A percentile compares a stretch with the other conserved stretches of the same genome.
Evolutionary conservation across 208 protist species (phyloP).

Genomic region (Tetramitus jugosus): DNA sequence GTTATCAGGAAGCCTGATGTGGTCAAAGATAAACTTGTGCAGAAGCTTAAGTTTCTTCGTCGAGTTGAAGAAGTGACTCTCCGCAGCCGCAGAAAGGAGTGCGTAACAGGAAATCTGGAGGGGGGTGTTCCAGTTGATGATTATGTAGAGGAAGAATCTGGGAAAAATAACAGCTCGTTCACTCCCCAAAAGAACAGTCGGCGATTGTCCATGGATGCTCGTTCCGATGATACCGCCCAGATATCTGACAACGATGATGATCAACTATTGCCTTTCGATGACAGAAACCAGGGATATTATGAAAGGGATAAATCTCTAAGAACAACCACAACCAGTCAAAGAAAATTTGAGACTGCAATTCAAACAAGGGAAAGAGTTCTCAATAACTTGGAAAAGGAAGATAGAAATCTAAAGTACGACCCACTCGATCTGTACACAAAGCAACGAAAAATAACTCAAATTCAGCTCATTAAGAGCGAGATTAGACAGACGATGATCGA

Average conservation of each 20-base stretch:
- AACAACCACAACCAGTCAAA: neutral
- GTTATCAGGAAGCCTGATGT: constrained; percentile 48
- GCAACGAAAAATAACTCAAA: constrained; percentile 9
- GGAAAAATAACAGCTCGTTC: neutral
- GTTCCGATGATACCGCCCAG: neutral
- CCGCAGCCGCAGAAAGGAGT: neutral
- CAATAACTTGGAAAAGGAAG: neutral
- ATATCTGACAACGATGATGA: neutral
- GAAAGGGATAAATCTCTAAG: neutral
- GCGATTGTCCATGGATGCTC: neutral
- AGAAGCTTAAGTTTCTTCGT: constrained; percentile 65
- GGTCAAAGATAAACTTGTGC: constrained; percentile 40
- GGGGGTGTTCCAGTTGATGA: neutral
- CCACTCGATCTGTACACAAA: neutral
- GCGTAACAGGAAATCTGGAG: neutral
- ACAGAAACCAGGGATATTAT: neutral
- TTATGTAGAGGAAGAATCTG: neutral
- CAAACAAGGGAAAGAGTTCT: neutral
- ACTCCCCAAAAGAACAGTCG: neutral
- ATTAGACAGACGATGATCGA: neutral
- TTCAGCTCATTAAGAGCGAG: neutral
- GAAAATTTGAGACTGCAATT: neutral
- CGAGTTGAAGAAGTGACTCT: constrained; percentile 42
- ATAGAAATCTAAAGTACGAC: neutral
- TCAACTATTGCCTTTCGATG: too few relatives aligned